Conservation (phyloP, 306 rosid genomes). For the Cucumis hystrix region DNA sequence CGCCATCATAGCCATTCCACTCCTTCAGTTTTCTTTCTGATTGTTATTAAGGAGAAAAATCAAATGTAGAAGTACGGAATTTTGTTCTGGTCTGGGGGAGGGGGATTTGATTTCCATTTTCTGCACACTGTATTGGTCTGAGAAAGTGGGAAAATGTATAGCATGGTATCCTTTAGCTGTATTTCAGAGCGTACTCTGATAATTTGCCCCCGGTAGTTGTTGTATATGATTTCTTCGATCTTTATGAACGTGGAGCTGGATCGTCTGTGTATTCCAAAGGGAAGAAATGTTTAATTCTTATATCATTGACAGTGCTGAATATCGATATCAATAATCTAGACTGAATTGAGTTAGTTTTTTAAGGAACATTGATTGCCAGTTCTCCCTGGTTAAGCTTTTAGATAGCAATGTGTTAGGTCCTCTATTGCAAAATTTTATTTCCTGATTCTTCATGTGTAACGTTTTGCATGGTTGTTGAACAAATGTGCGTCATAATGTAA, state of each 20-base stretch:
- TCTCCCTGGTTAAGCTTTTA: background rate
- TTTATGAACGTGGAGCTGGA: background rate
- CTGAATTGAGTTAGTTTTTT: background rate
- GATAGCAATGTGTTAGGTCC: background rate
- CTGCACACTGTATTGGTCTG: background rate
- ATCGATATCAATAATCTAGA: background rate
- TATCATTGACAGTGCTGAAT: background rate
- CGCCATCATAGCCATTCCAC: background rate
- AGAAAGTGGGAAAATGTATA: background rate
- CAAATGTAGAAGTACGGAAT: background rate
- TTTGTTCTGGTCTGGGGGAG: background rate
- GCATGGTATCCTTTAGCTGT: background rate
- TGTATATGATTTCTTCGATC: background rate
- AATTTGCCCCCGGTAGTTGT: background rate
- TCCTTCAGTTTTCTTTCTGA: background rate
- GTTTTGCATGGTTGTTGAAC: background rate
- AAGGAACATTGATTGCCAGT: background rate
- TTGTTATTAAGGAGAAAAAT: background rate
- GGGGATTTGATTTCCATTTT: background rate
- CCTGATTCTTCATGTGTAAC: background rate
- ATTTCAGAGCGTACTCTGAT: background rate
- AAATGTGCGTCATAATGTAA: background rate
- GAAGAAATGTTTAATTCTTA: background rate
- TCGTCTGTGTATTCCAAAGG: background rate
- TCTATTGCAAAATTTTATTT: background rate